phyloP scores from a whole-genome alignment of 768 basidiomycete species.

The Phylloporus rhodoxanthus region DNA sequence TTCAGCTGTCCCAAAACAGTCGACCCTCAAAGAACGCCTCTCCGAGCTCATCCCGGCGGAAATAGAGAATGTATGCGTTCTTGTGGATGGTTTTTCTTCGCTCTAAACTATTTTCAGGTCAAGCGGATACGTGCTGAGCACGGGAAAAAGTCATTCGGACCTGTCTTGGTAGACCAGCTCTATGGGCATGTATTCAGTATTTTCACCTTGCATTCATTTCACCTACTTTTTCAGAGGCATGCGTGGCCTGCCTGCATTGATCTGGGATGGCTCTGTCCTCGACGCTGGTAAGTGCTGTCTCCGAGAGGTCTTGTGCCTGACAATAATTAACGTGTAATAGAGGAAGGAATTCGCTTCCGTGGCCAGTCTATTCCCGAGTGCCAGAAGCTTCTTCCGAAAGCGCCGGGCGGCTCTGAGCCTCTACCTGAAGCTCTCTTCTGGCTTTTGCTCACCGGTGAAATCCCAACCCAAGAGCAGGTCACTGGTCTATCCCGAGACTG shows the following conservation, averaged over 20 bases:
- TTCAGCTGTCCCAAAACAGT: conserved; percentile 59
- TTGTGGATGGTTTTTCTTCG: not conserved
- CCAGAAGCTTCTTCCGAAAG: conserved; percentile 82
- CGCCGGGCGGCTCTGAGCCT: conserved; percentile 81
- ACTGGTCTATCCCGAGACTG: conserved; percentile 83
- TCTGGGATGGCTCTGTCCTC: conserved; percentile 98
- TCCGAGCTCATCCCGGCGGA: conserved; percentile 90
- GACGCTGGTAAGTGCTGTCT: conserved; percentile 62
- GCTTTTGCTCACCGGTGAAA: conserved; percentile 91
- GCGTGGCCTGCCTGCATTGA: conserved; percentile 86
- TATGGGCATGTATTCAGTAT: conserved; percentile 56
- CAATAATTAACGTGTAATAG: conserved; percentile 31
- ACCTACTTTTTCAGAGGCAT: conserved; percentile 52
- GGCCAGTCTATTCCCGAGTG: conserved; percentile 92
- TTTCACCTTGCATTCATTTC: conserved; percentile 4
- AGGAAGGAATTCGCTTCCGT: conserved; percentile 98
- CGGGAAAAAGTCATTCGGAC: conserved; percentile 91
- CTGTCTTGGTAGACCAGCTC: conserved; percentile 84
- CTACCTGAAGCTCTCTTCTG: conserved; percentile 94
- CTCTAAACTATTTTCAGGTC: conserved; percentile 43
- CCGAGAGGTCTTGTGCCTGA: too few species aligned
- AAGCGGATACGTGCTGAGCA: conserved; percentile 79
- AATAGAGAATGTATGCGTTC: conserved; percentile 35
- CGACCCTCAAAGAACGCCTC: conserved; percentile 86
- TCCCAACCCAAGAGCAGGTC: conserved; percentile 89